Percentiles rank a stretch among this genome's conserved stretches.
phyloP scores from a whole-genome alignment of 1,139 yeast genomes.

The Pichia terricola region DNA sequence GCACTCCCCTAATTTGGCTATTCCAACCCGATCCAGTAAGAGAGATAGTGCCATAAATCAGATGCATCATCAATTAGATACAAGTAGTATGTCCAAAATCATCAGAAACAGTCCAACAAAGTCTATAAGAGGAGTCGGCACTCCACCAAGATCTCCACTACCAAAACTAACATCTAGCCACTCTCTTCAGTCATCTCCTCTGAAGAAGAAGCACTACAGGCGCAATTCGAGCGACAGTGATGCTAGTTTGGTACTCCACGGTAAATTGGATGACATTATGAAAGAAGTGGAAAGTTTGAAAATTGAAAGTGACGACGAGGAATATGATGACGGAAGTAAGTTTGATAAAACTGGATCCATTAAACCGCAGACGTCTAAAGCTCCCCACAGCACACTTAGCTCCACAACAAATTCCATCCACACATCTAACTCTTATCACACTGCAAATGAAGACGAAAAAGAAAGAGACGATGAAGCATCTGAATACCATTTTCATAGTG shows the following conservation, averaged over 20 bases:
- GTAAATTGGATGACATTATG: constrained; percentile 23
- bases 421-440: constrained; percentile 18
- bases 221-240: constrained; percentile 5
- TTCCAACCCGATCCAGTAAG: neutral
- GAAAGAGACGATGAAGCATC: neutral
- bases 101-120: constrained; percentile 6
- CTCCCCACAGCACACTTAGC: neutral
- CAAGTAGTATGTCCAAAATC: constrained; percentile 5
- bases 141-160: constrained; percentile 13
- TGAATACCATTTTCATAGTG: neutral
- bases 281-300: constrained; percentile 22
- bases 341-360: neutral
- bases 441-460: neutral
- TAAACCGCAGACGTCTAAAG: constrained; percentile 1
- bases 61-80: neutral
- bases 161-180: constrained; percentile 4
- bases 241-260: constrained; percentile 9
- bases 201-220: neutral
- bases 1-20: neutral
- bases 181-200: constrained; percentile 4
- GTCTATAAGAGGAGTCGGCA: neutral
- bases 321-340: neutral
- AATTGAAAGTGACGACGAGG: constrained; percentile 14
- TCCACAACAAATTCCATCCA: constrained; percentile 20
- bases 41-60: neutral